Evolutionary conservation across 2,329 filamentous ascomycete genomes (phyloP).

Genomic region (Aspergillus sp.): DNA sequence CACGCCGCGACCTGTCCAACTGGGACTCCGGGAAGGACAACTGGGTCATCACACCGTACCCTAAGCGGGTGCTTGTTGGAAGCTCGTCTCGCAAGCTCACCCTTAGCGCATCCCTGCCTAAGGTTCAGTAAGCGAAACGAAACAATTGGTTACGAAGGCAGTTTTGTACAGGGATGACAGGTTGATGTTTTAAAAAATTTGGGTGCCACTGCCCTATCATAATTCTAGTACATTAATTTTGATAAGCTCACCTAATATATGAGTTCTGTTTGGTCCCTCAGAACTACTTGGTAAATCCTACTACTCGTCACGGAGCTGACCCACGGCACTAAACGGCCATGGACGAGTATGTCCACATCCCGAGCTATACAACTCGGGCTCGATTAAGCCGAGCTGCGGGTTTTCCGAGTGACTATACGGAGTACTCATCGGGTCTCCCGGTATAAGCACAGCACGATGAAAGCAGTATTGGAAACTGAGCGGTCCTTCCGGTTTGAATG

Average conservation of each 20-base stretch:
- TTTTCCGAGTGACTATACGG: not conserved
- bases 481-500: not conserved
- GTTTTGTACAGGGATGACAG: not conserved
- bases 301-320: too few species aligned
- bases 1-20: slow-evolving; percentile 78
- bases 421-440: not conserved
- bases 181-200: not conserved
- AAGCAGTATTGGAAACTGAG: too few species aligned
- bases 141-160: not conserved
- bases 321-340: too few species aligned
- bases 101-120: slow-evolving; percentile 42
- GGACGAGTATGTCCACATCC: not conserved
- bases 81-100: slow-evolving; percentile 58
- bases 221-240: not conserved
- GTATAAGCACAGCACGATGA: too few species aligned
- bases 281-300: not conserved
- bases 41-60: slow-evolving; percentile 66
- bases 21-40: slow-evolving; percentile 81
- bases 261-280: not conserved
- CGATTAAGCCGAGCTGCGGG: not conserved
- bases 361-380: not conserved
- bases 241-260: not conserved
- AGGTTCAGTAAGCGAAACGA: slow-evolving; percentile 18
- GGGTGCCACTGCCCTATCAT: not conserved
- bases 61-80: slow-evolving; percentile 62